Evolutionary conservation across 176 grass and related monocot genomes (phyloP), one percentile per base, ranked within the genome.

Genomic region (Leersia perrieri): DNA sequence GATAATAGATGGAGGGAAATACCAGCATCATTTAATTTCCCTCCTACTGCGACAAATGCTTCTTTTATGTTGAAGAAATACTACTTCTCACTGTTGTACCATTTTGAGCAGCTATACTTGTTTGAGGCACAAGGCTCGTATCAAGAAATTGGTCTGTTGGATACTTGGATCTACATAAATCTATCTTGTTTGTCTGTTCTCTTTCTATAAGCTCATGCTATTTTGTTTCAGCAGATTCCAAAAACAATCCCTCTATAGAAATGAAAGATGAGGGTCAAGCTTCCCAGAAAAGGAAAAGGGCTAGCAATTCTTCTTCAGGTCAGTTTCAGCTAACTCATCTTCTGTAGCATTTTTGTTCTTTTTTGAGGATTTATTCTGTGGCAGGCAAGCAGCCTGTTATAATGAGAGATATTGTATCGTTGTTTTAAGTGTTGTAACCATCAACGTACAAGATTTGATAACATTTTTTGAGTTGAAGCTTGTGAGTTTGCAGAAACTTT

Each of bases 1-100:
- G 88, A 90, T 39, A 93, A 85, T 82, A 95, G 78, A 84, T 99
- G 97, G 97, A 93, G 85, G 84, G 97, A 96, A 87, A 93, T 99
- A 66, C 95, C 93, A 1, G 88, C 91, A 26, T 82, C 97, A 69
- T 99, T 99, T 84, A 82, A 66, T 76, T 96, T 99, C 28, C 97
- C 91, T 12, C 87, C 89, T 35, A 99, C 90, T 33, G 90, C 93
- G 1, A 99, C 97, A 41, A 99, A 96, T 77, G 89, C 97, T 63
- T 96, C 93, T 66, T 99, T 88, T 87, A 82, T 99, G 64, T 83
- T 99, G 84, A 88, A 94, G 39, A 99, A 99, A 70, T 96, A 96
- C 35, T 99, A 99, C 68, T 84, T 88, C 79, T 93, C 87, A 27
- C 82, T 99, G 9, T 84, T 99, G 78, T 82, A 86, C 65, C 97